Conservation (phyloP, 176 grass and related monocot species). For the Carex littledalei region DNA sequence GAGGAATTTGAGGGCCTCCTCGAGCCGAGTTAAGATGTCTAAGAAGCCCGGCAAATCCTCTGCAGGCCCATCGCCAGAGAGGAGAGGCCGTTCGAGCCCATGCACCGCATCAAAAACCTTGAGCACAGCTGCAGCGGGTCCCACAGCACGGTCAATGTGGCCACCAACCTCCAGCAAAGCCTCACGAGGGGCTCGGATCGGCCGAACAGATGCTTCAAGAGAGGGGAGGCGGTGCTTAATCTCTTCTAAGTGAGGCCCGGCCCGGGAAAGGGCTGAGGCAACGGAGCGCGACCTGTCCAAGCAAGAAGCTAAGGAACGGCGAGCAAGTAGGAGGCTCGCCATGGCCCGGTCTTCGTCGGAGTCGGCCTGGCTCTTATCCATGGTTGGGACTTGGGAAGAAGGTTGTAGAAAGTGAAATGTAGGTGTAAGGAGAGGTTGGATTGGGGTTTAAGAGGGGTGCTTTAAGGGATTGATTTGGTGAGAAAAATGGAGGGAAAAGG, state of each 20-base stretch:
- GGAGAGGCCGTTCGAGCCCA: constrained; percentile 74
- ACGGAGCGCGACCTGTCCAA: constrained; percentile 54
- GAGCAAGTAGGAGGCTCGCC: constrained; percentile 41
- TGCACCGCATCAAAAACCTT: constrained; percentile 99
- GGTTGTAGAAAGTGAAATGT: background rate
- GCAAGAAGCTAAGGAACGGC: constrained; percentile 32
- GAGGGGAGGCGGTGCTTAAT: constrained; percentile 67
- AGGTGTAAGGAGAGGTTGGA: background rate
- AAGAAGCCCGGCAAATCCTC: constrained; percentile 50
- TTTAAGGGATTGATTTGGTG: background rate
- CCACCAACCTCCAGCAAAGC: constrained; percentile 48
- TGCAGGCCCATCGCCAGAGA: constrained; percentile 22
- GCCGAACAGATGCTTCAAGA: constrained; percentile 71
- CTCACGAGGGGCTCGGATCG: constrained; percentile 51
- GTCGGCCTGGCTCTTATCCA: background rate
- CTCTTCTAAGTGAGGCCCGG: constrained; percentile 55
- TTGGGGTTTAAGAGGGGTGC: background rate
- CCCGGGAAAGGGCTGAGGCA: constrained; percentile 30
- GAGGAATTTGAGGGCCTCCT: constrained; percentile 72
- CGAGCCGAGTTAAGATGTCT: constrained; percentile 55
- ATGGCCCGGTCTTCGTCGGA: constrained; percentile 12
- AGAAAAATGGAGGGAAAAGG: background rate
- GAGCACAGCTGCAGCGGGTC: constrained; percentile 74
- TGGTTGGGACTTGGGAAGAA: background rate
- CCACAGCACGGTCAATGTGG: constrained; percentile 84